These are phyloP conservation scores for Vickermania ingenoplastis DNA, from an alignment of 208 protist genomes.

Conservation along the genomic window DNA sequence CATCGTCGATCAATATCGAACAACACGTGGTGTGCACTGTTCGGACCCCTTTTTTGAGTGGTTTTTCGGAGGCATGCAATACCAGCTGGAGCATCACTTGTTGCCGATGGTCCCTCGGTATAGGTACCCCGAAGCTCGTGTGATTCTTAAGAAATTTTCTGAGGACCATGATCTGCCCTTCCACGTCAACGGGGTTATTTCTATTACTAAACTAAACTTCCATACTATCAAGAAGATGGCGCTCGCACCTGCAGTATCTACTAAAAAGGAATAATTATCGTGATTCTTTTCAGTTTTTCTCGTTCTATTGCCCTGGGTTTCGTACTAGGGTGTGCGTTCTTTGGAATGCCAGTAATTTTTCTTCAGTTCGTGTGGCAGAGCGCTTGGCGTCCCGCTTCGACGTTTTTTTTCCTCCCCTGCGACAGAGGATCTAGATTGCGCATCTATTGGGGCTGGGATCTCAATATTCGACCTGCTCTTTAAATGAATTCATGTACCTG, in stretches of 20 bases:
- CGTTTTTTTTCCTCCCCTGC: too few species aligned
- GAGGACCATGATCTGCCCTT: constrained; percentile 63
- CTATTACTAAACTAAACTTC: constrained; percentile 64
- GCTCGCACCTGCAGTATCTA: neutral
- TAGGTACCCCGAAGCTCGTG: constrained; percentile 48
- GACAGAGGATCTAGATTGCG: too few species aligned
- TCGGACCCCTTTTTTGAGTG: constrained; percentile 63
- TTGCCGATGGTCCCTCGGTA: constrained; percentile 60
- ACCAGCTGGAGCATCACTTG: constrained; percentile 82
- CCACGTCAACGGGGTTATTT: constrained; percentile 47
- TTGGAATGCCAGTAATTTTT: too few species aligned
- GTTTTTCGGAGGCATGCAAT: constrained; percentile 82
- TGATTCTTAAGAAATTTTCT: constrained; percentile 63
- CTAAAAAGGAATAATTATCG: constrained; percentile 8
- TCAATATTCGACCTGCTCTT: too few species aligned
- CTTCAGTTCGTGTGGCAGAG: too few species aligned
- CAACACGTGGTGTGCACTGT: constrained; percentile 64
- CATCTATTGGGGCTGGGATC: too few species aligned
- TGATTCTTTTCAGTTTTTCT: constrained; percentile 15
- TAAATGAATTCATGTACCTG: too few species aligned
- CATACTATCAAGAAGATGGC: constrained; percentile 25
- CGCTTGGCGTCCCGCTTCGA: too few species aligned
- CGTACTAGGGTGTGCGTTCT: neutral
- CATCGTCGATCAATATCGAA: constrained; percentile 66
- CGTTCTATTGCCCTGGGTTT: constrained; percentile 7